Percentiles rank a stretch among this genome's conserved stretches.
phyloP scores from a whole-genome alignment of 192 early-diverging fungal species.

The Chytriomyces hyalinus region DNA sequence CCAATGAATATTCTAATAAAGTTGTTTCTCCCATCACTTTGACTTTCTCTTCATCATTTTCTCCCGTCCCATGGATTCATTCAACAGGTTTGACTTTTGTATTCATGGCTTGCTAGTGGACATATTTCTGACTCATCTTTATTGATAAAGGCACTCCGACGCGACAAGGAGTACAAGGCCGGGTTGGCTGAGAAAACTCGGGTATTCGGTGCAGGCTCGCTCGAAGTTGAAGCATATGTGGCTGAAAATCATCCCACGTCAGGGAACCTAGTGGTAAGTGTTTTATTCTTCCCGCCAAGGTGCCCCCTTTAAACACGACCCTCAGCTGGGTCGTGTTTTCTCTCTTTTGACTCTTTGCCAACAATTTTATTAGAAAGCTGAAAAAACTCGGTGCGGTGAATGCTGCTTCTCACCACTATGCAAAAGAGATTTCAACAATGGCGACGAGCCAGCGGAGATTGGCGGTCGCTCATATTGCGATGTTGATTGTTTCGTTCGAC shows the following conservation, averaged over 20 bases:
- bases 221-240: slow-evolving; percentile 1
- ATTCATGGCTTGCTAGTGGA: not conserved
- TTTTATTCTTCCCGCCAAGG: not conserved
- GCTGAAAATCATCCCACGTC: not conserved
- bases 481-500: too few species aligned
- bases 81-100: too few species aligned
- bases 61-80: too few species aligned
- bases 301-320: too few species aligned
- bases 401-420: too few species aligned
- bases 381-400: too few species aligned
- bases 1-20: too few species aligned
- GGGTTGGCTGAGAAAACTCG: slow-evolving; percentile 8
- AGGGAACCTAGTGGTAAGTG: not conserved
- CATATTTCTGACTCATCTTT: slow-evolving; percentile 7
- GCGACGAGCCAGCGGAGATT: too few species aligned
- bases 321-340: not conserved
- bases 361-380: not conserved
- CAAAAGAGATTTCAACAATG: too few species aligned
- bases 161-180: slow-evolving; percentile 1
- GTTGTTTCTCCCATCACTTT: too few species aligned
- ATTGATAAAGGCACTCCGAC: slow-evolving; percentile 8
- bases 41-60: too few species aligned
- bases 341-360: slow-evolving; percentile 3
- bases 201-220: not conserved
- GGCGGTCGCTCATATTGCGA: too few species aligned